Conservation (phyloP, 176 grass and related monocot genomes). For the Hordeum vulgare region MorexV3_pseudomolecules_assembly NC_058519.1:41052285-41052784, state of each 20-base stretch:
- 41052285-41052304: not conserved
- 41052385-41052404: not conserved
- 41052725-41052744: constrained; percentile 20
- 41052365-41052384: not conserved
- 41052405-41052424: no score
- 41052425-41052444: no score
- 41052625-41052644: not conserved
- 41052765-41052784: not conserved
- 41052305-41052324: not conserved
- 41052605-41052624: not conserved
- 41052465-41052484: no score
- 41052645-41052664: constrained; percentile 14
- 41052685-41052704: not conserved
- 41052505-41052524: not conserved
- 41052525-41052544: not conserved
- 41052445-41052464: no score
- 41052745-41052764: constrained; percentile 1
- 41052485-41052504: not conserved
- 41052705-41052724: constrained; percentile 8
- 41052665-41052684: constrained; percentile 12
- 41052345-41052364: not conserved
- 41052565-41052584: not conserved
- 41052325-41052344: not conserved
- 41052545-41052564: not conserved
- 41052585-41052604: not conserved